Evolutionary conservation across 495 filamentous ascomycete species (phyloP), one percentile per base, ranked within the genome.

Genomic region (Xylaria curta): DNA sequence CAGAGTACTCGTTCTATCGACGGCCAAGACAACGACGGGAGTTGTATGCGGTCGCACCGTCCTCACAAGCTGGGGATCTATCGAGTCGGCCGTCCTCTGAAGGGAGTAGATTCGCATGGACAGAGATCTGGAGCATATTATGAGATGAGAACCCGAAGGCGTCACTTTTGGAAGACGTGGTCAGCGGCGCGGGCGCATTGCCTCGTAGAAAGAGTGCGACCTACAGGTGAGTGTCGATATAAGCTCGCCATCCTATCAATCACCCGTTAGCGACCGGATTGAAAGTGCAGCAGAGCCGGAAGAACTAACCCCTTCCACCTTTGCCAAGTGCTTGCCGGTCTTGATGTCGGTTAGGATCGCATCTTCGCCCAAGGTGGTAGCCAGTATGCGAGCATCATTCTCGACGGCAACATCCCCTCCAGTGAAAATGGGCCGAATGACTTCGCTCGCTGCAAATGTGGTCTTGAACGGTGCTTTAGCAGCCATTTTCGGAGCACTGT

Each of bases 381-480:
- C 94, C 62, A 99, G 87, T 66, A 98, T 87, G 73, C 90, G 89
- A 49, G 94, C 95, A 82, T 87, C 89, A 80, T 89, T 85, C 85
- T 95, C 93, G 54, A 98, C 87, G 47, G 93, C 90, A 73, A 95
- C 91, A 76, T 90, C 91, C 61, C 96, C 96, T 68, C 96, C 95
- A 38, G 95, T 97, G 80, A 95, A 97, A 56, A 98, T 94, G 46
- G 96, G 97, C 75, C 94, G 93, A 56, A 99, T 93, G 31, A 92
- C 90, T 71, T 90, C 89, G 72, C 84, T 85, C 66, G 91, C 87
- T 80, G 95, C 92, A 79, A 97, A 99, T 51, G 97, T 97, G 31
- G 94, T 98, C 85, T 93, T 86, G 67, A 85, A 79, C 21, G 85
- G 76, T 40, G 81, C 76, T 81, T 83, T 83, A 47, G 77, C 84